These are phyloP conservation scores for Neurospora sp. DNA, from an alignment of 495 filamentous ascomycete genomes.

Conservation along the genomic window DNA sequence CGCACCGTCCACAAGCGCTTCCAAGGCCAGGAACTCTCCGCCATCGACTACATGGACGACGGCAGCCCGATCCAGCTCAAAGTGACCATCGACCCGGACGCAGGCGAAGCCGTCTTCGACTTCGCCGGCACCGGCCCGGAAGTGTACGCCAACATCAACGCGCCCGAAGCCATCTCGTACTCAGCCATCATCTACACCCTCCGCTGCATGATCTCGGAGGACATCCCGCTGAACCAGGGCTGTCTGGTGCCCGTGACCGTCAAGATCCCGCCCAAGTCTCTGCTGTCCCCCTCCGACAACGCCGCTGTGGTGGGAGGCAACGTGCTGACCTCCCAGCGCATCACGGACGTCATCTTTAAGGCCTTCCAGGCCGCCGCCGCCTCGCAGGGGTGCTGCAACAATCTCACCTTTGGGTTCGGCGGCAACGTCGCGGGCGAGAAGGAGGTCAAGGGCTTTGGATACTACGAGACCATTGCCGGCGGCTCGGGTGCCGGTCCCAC, in stretches of 20 bases:
- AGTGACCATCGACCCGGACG: conserved; percentile 69
- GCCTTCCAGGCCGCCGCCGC: conserved; percentile 88
- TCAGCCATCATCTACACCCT: conserved; percentile 95
- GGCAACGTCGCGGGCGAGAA: conserved; percentile 56
- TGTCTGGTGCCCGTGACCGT: conserved; percentile 84
- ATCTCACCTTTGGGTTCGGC: conserved; percentile 76
- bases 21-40: conserved; percentile 60
- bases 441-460: conserved; percentile 72
- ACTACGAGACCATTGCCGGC: conserved; percentile 96
- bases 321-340: conserved; percentile 80
- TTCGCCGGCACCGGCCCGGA: conserved; percentile 86
- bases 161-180: conserved; percentile 87
- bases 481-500: conserved; percentile 77
- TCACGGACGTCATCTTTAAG: conserved; percentile 88
- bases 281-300: conserved; percentile 76
- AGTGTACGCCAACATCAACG: conserved; percentile 92
- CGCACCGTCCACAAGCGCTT: conserved; percentile 69
- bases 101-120: conserved; percentile 84
- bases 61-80: conserved; percentile 79
- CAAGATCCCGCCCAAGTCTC: conserved; percentile 68
- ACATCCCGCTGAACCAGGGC: conserved; percentile 95
- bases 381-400: conserved; percentile 88
- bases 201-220: conserved; percentile 81
- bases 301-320: conserved; percentile 95
- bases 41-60: conserved; percentile 89